phyloP scores from a whole-genome alignment of 371 early-diverging fungal species.

The Lichtheimia ornata region DNA sequence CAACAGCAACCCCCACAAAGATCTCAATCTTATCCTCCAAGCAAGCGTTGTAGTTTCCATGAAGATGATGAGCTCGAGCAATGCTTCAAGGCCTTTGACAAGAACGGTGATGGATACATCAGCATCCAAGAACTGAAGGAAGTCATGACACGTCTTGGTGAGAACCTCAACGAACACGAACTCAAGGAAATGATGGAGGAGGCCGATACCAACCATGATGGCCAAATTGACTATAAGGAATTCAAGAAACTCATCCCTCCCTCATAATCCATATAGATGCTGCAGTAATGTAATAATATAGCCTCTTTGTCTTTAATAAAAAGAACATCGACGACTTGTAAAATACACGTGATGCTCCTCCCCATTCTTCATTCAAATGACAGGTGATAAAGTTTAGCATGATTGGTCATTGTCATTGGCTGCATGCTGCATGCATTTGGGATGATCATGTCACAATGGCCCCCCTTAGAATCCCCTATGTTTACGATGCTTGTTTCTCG shows the following conservation, averaged over 20 bases:
- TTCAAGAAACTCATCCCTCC: conserved; percentile 31
- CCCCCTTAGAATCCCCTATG: background rate
- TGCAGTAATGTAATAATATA: too few species aligned
- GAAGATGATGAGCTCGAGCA: conserved; percentile 62
- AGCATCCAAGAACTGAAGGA: conserved; percentile 63
- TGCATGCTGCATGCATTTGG: too few species aligned
- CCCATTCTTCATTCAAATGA: too few species aligned
- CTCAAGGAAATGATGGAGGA: conserved; percentile 80
- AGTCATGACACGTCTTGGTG: conserved; percentile 68
- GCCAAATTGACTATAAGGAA: conserved; percentile 52
- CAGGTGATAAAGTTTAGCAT: too few species aligned
- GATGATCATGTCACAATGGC: too few species aligned
- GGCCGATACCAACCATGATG: conserved; percentile 72
- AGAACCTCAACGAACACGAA: conserved; percentile 68
- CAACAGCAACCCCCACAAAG: conserved; percentile 13
- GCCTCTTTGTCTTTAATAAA: too few species aligned
- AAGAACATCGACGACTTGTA: too few species aligned
- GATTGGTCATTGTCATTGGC: too few species aligned
- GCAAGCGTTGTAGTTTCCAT: conserved; percentile 28
- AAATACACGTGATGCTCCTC: too few species aligned
- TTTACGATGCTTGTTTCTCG: too few species aligned
- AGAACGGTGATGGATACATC: conserved; percentile 68
- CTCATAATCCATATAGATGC: background rate
- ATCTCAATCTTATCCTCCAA: conserved; percentile 11
- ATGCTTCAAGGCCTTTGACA: conserved; percentile 71